These are phyloP conservation scores for Lactarius vividus DNA, from an alignment of 768 basidiomycete genomes.

Conservation along the genomic window DNA sequence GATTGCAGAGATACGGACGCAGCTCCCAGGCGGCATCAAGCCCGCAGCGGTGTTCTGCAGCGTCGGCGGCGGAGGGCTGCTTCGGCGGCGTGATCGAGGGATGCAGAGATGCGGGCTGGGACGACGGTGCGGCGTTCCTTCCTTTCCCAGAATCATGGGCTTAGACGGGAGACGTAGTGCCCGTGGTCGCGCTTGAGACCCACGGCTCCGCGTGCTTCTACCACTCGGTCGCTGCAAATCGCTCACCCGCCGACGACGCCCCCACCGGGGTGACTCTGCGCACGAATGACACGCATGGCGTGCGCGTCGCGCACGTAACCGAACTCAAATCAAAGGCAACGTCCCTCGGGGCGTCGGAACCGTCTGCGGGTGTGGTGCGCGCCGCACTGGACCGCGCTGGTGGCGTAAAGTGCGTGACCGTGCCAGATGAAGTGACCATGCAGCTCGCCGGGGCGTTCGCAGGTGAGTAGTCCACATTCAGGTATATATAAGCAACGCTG, in stretches of 20 bases:
- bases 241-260: constrained; percentile 34
- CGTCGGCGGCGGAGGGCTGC: constrained; percentile 71
- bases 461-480: constrained; percentile 41
- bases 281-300: constrained; percentile 41
- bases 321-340: constrained; percentile 62
- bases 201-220: constrained; percentile 74
- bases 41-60: constrained; percentile 77
- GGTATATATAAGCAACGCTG: neutral
- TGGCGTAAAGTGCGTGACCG: constrained; percentile 53
- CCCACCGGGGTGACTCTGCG: constrained; percentile 45
- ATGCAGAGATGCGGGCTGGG: constrained; percentile 64
- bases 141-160: neutral
- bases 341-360: constrained; percentile 68
- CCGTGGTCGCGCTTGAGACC: constrained; percentile 66
- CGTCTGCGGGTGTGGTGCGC: constrained; percentile 57
- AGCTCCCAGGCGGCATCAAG: constrained; percentile 43
- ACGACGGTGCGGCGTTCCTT: constrained; percentile 47
- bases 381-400: constrained; percentile 63
- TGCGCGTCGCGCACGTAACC: constrained; percentile 57
- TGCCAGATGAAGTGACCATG: constrained; percentile 72
- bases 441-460: constrained; percentile 53
- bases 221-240: constrained; percentile 62
- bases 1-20: constrained; percentile 57
- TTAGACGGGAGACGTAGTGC: constrained; percentile 41
- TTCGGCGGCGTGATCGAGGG: constrained; percentile 71